Evolutionary conservation across 148 eudicot species (phyloP).

Genomic region (Rhododendron simsii): DNA sequence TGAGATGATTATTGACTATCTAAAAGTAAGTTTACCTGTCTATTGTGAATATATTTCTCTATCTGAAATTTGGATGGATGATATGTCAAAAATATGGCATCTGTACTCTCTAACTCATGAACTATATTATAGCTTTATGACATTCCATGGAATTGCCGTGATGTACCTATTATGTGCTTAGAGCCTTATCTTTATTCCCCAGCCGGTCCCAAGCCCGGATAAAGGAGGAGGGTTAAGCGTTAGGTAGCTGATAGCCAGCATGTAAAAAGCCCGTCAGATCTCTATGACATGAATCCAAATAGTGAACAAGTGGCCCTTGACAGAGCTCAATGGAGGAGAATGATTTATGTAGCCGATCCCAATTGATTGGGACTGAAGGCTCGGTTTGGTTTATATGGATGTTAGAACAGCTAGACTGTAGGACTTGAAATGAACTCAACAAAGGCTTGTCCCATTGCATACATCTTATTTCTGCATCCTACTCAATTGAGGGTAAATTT

Average conservation of each 20-base stretch:
- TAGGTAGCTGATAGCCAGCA: too few species aligned
- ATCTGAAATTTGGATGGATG: background rate
- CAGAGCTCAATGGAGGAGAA: too few species aligned
- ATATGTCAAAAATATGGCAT: slow-evolving; percentile 1
- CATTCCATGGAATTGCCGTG: background rate
- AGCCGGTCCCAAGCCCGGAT: too few species aligned
- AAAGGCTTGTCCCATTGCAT: background rate
- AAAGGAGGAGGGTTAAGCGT: too few species aligned
- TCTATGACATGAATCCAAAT: too few species aligned
- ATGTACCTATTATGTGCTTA: background rate
- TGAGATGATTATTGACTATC: slow-evolving; percentile 90
- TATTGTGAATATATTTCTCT: background rate
- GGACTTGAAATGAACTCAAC: background rate
- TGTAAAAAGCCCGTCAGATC: too few species aligned
- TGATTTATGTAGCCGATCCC: too few species aligned
- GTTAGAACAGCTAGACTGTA: background rate
- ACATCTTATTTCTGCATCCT: background rate
- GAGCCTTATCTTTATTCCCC: too few species aligned
- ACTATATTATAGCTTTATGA: background rate
- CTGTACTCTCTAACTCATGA: background rate
- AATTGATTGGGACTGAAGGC: too few species aligned
- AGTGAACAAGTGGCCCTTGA: too few species aligned
- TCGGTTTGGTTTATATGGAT: background rate
- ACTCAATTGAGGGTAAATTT: background rate
- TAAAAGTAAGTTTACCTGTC: slow-evolving; percentile 53